Evolutionary conservation across 176 grass and related monocot genomes (phyloP).

Genomic region (Eragrostis curvula): DNA sequence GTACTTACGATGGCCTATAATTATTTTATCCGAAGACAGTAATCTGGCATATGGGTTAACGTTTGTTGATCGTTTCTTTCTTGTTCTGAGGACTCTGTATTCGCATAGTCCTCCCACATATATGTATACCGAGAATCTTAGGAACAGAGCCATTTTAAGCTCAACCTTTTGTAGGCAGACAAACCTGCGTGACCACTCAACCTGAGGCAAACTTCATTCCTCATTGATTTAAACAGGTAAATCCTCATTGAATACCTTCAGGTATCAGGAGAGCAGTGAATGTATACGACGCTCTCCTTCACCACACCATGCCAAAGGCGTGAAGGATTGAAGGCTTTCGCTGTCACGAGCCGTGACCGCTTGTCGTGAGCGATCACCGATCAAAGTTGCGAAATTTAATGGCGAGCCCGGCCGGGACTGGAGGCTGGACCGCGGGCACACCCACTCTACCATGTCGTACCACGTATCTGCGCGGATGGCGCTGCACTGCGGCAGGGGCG

Average conservation of each 20-base stretch:
- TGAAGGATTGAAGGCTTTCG: background rate
- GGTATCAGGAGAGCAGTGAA: background rate
- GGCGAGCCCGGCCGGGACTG: background rate
- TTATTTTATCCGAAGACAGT: background rate
- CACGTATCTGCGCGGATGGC: background rate
- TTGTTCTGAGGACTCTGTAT: background rate
- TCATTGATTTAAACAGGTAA: background rate
- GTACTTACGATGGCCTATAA: background rate
- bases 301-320: conserved; percentile 14
- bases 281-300: background rate
- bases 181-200: background rate
- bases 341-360: conserved; percentile 18
- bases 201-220: background rate
- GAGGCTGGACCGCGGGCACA: background rate
- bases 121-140: background rate
- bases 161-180: background rate
- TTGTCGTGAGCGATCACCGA: conserved; percentile 2
- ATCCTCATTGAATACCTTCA: background rate
- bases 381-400: background rate
- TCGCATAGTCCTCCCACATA: no score
- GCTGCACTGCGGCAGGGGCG: background rate
- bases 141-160: background rate
- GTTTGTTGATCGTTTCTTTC: no score
- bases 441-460: background rate
- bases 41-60: background rate